Base-by-base conservation (phyloP, 495 filamentous ascomycete species). In the Oleoguttula mirabilis region DNA sequence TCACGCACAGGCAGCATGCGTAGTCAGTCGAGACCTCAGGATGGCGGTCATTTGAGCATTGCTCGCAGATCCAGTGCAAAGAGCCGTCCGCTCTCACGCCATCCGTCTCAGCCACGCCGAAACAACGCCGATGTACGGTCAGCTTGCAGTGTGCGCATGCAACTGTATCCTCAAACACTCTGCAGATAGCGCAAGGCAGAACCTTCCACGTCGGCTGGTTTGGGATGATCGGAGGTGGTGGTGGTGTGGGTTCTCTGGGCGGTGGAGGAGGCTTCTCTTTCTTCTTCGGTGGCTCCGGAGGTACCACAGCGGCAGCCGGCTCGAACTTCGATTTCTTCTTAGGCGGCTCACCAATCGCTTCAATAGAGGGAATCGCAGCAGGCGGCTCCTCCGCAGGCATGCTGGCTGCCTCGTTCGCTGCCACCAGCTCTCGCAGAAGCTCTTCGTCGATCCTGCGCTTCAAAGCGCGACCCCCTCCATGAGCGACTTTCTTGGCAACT, bases 111-210 rank as follows among this genome's bases (percentile, higher is more conserved):
- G 73, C 60, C 22, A 96, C 70, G 14, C 90, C 90, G 59, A 95
- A 98, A 60, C 90, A 98, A 41, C 77, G 79, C 32, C 81, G 79
- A 59, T 98, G 90, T n/a, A 98, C 88, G 0, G 86, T 83, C 53
- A 98, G 66, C 34, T 83, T 80, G 58, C 90, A 98, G 53, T 88
- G 82, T 41, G 71, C 71, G 55, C 87, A 98, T 15, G 71, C 75
- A 30, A 93, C 55, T 76, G 51, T 88, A 71, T 36, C 88, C 79
- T 10, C 77, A 77, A 37, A 65, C 55, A 3, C 79, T 41, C 68
- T 66, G 66, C 90, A 98, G 40, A 98, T 71, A 12, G 84, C 82
- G 59, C 90, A 98, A 12, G 88, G 81, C 28, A 94, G 65, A 7
- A 71, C 38, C 35, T 43, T 55, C 31, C 56, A 47, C 32, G 40